These are phyloP conservation scores for Ilex aquifolium DNA, from an alignment of 257 asterid genomes.

Conservation along the genomic window DNA sequence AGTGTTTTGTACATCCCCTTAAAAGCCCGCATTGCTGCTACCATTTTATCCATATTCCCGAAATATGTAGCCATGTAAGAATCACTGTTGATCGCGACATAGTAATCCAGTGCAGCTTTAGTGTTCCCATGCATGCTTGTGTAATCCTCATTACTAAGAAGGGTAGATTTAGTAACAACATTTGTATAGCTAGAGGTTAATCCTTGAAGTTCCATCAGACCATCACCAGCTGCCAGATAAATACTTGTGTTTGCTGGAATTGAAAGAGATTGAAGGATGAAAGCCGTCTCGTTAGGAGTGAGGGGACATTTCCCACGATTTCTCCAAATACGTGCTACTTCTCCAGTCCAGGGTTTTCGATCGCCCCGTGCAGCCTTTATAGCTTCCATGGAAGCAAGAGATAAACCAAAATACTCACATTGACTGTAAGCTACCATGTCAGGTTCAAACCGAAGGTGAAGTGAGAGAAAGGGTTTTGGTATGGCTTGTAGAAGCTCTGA, in stretches of 20 bases:
- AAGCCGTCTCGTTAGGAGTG: slow-evolving; percentile 85
- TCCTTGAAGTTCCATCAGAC: slow-evolving; percentile 81
- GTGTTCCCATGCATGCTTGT: slow-evolving; percentile 89
- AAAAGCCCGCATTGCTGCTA: slow-evolving; percentile 85
- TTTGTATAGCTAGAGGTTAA: slow-evolving; percentile 63
- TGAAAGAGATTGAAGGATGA: slow-evolving; percentile 70
- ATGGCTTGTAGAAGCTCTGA: slow-evolving; percentile 72
- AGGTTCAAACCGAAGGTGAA: slow-evolving; percentile 97
- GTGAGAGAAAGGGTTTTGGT: slow-evolving; percentile 97
- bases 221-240: slow-evolving; percentile 96
- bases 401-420: slow-evolving; percentile 61
- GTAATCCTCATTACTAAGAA: slow-evolving; percentile 57
- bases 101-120: slow-evolving; percentile 89
- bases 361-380: slow-evolving; percentile 77
- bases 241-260: slow-evolving; percentile 70
- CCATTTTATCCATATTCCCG: slow-evolving; percentile 99
- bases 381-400: slow-evolving; percentile 60
- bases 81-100: slow-evolving; percentile 68
- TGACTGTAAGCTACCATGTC: slow-evolving; percentile 99
- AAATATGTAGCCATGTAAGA: slow-evolving; percentile 78
- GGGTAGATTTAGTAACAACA: slow-evolving; percentile 62
- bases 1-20: slow-evolving; percentile 64
- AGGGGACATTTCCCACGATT: slow-evolving; percentile 92
- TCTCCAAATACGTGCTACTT: slow-evolving; percentile 84
- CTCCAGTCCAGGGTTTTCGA: slow-evolving; percentile 88